Evolutionary conservation across 768 basidiomycete species (phyloP).

Genomic region (Neoboletus magnificus): DNA sequence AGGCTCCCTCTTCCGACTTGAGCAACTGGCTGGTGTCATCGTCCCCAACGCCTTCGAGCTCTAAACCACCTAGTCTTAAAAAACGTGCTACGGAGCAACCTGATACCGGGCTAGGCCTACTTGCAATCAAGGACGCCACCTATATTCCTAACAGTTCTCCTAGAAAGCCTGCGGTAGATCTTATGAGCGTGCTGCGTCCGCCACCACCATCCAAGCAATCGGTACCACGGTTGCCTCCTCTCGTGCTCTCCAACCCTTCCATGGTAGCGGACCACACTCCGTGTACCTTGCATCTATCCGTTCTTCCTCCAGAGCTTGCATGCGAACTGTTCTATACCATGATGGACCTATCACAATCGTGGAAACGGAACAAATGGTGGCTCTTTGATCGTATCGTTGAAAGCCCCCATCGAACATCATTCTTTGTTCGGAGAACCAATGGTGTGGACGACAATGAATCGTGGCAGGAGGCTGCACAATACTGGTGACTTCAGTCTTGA

Average conservation of each 20-base stretch:
- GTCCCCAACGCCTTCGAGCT: slow-evolving; percentile 19
- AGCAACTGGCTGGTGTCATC: slow-evolving; percentile 49
- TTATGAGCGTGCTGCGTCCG: slow-evolving; percentile 57
- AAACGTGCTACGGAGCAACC: slow-evolving; percentile 8
- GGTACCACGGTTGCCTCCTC: slow-evolving; percentile 46
- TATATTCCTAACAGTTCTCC: slow-evolving; percentile 13
- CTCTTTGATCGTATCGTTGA: slow-evolving; percentile 78
- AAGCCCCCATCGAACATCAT: slow-evolving; percentile 80
- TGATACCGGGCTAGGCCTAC: background rate
- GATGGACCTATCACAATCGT: slow-evolving; percentile 55
- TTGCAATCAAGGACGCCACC: slow-evolving; percentile 18
- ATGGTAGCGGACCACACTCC: slow-evolving; percentile 70
- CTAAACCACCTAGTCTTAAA: slow-evolving; percentile 20
- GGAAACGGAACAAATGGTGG: slow-evolving; percentile 83
- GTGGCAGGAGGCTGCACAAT: slow-evolving; percentile 73
- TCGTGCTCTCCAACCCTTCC: slow-evolving; percentile 58
- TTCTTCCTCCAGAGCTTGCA: slow-evolving; percentile 74
- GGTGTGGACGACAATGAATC: slow-evolving; percentile 42
- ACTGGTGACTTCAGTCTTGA: slow-evolving; percentile 48
- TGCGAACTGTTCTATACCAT: slow-evolving; percentile 72
- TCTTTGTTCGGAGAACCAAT: slow-evolving; percentile 58
- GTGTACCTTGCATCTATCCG: slow-evolving; percentile 66
- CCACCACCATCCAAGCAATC: slow-evolving; percentile 39
- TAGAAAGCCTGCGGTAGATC: slow-evolving; percentile 38
- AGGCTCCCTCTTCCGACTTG: slow-evolving; percentile 45